Evolutionary conservation across 1,284 basidiomycete species (phyloP).

Genomic region (Leccinum griseonigrum): DNA sequence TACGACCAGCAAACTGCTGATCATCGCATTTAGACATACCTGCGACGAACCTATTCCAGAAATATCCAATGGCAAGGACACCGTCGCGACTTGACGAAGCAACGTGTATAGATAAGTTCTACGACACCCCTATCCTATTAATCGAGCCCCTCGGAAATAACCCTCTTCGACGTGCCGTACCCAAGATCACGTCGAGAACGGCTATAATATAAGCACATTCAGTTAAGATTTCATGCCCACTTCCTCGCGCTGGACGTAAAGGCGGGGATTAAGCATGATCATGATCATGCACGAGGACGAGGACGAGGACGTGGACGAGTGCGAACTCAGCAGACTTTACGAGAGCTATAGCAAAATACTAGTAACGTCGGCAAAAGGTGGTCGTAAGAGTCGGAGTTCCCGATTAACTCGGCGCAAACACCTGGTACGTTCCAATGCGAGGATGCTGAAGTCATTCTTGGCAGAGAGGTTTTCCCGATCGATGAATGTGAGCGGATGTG

Average conservation of each 20-base stretch:
- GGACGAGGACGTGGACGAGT: neutral
- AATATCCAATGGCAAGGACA: neutral
- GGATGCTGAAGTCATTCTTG: neutral
- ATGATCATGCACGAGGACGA: neutral
- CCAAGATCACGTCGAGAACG: neutral
- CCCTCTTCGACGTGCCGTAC: constrained; percentile 5
- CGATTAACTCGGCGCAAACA: neutral
- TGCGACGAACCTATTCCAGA: neutral
- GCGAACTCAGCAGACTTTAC: neutral
- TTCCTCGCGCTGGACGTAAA: constrained; percentile 57
- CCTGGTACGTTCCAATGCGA: neutral
- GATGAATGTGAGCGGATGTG: constrained; percentile 2
- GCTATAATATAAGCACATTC: neutral
- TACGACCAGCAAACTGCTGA: neutral
- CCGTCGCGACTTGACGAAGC: too few species aligned
- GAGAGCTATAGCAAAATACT: neutral
- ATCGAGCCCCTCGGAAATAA: constrained; percentile 35
- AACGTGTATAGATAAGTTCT: neutral
- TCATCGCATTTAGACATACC: neutral
- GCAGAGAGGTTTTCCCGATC: neutral
- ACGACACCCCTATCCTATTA: constrained; percentile 39
- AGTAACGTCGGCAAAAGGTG: neutral
- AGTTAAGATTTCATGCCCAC: constrained; percentile 61
- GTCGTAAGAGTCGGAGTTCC: constrained; percentile 41
- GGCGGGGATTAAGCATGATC: neutral